Base-by-base conservation (phyloP, 129 eudicot genomes). In the Chrysanthemum makinoi region DNA sequence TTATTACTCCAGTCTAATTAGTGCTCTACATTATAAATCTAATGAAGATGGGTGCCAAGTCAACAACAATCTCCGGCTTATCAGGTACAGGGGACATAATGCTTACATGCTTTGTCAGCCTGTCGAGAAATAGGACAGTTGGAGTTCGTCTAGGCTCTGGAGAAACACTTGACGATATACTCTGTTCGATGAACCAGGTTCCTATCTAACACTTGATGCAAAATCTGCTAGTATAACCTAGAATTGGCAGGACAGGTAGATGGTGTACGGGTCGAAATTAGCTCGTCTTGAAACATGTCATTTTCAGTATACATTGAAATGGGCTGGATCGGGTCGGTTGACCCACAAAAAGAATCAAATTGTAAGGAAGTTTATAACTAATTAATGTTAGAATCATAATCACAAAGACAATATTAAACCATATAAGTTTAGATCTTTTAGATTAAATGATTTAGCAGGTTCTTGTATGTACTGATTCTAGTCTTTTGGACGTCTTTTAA, bases 61-160 rank as follows among this genome's bases (percentile, higher is more conserved):
- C 98, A 24, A 88, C 96, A 69, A 93, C 98, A 72, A 77, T 93
- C 54, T 89, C 96, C 2, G 98, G 98, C 4, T 82, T 93, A 85
- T 87, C 98, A 17, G 96, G 98, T 35, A 89, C 91, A 13, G 96
- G 98, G 48, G 98, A 93, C 83, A 87, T 93, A 63, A 93, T 93
- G 98, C 98, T 93, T 63, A 93, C 96, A 54, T 93, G 98, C 77
- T 93, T 93, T 72, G 98, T 93, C 24, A 89, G 78, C 70, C 98
- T 93, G 70, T 93, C 98, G 18, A 89, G 98, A 86, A 93, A 93
- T 77, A 85, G 89, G 85, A 93, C 95, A 4, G 98, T 93, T 71
- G 98, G 98, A 65, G 96, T 89, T 72, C 95, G 98, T 65, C 87
- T 93, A 44, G 98, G 98, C 12, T 89, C 95, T 13, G 98, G 98